These are phyloP conservation scores for Fraxinus americana DNA, from an alignment of 257 asterid species.

Conservation along the genomic window DNA sequence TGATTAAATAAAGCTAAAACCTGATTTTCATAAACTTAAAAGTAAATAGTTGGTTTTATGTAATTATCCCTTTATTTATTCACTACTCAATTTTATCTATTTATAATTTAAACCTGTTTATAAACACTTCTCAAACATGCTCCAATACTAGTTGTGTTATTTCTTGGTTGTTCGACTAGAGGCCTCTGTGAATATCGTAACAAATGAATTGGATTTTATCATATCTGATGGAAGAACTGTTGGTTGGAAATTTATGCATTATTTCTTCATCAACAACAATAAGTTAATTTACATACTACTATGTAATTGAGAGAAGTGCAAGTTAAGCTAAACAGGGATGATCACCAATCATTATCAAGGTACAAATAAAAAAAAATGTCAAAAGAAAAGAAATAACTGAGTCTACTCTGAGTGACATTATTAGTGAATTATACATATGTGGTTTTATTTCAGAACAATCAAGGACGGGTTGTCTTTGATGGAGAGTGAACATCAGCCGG, in stretches of 20 bases:
- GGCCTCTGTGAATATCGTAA: no score
- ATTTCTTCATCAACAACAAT: neutral
- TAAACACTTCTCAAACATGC: no score
- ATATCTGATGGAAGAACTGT: neutral
- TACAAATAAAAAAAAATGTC: neutral
- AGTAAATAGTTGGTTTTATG: no score
- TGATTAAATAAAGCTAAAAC: no score
- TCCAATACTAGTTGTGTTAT: no score
- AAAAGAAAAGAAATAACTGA: constrained; percentile 3
- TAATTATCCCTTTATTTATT: no score
- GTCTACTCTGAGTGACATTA: constrained; percentile 18
- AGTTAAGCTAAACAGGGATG: neutral
- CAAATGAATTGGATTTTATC: no score
- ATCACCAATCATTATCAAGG: neutral
- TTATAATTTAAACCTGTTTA: no score
- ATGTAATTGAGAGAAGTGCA: neutral
- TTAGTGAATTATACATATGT: constrained; percentile 14
- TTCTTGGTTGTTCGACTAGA: no score
- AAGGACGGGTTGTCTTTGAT: constrained; percentile 44
- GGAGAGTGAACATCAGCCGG: constrained; percentile 40
- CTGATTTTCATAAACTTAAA: no score
- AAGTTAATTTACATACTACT: neutral
- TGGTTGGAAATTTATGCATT: neutral
- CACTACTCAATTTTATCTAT: no score
- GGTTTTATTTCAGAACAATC: constrained; percentile 18